phyloP scores from a whole-genome alignment of 2,329 filamentous ascomycete species.

The Exophiala bonariae region DNA sequence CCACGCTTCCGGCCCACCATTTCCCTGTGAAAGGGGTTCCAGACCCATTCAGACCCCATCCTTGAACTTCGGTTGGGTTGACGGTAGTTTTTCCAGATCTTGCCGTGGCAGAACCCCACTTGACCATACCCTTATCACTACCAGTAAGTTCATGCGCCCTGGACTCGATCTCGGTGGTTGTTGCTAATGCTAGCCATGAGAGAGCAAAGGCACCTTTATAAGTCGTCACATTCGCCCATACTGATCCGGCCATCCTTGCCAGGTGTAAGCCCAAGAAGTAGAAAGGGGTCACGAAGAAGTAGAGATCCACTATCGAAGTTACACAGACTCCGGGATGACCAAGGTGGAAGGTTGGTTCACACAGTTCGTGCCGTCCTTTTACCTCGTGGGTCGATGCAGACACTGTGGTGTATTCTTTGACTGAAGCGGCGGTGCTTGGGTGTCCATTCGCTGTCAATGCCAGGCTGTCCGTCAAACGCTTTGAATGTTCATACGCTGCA shows the following conservation, averaged over 20 bases:
- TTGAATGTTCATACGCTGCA: constrained; percentile 79
- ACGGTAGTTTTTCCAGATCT: constrained; percentile 60
- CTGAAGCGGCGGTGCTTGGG: constrained; percentile 60
- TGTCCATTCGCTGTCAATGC: constrained; percentile 65
- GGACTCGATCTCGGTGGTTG: constrained; percentile 46
- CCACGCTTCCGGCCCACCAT: constrained; percentile 48
- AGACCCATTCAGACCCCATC: constrained; percentile 71
- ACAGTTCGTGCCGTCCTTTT: constrained; percentile 23
- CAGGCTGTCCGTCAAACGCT: constrained; percentile 82
- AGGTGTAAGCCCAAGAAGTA: constrained; percentile 39
- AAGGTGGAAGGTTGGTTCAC: constrained; percentile 69
- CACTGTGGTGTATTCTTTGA: constrained; percentile 48
- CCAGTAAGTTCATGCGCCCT: constrained; percentile 52
- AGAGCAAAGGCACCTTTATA: constrained; percentile 76
- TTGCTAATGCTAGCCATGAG: constrained; percentile 74
- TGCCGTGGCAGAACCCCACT: constrained; percentile 81
- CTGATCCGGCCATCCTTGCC: constrained; percentile 75
- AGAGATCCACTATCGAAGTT: constrained; percentile 77
- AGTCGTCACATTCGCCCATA: constrained; percentile 78
- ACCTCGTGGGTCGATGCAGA: constrained; percentile 11
- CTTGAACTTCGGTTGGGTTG: constrained; percentile 73
- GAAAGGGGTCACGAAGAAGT: constrained; percentile 35
- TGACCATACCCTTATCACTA: constrained; percentile 61
- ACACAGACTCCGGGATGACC: constrained; percentile 84
- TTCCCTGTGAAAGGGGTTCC: constrained; percentile 33